phyloP scores from a whole-genome alignment of 2,329 filamentous ascomycete species.

The Mycosphaerella sp. region DNA sequence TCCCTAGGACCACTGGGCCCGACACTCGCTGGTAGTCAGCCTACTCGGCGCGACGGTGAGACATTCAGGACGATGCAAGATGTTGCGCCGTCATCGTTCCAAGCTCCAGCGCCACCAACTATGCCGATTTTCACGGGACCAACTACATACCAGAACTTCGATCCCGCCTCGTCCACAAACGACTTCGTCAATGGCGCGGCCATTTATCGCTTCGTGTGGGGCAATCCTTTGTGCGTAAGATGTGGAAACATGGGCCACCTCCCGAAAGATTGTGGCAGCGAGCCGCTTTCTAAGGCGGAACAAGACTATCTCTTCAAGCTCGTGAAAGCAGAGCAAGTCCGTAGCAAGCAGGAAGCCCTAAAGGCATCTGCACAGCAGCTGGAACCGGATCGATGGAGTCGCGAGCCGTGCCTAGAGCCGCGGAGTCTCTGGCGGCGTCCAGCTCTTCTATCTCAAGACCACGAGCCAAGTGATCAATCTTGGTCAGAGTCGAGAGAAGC shows the following conservation, averaged over 20 bases:
- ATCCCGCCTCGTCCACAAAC: conserved; percentile 13
- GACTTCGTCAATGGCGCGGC: conserved; percentile 18
- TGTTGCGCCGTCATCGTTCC: not conserved
- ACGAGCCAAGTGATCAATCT: too few species aligned
- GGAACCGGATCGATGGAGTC: not conserved
- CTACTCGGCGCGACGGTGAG: too few species aligned
- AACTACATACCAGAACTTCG: conserved; percentile 1
- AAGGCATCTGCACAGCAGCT: not conserved
- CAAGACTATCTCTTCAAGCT: conserved; percentile 14
- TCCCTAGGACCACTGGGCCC: too few species aligned
- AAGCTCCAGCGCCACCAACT: not conserved
- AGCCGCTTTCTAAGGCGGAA: conserved; percentile 9
- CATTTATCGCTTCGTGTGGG: conserved; percentile 19
- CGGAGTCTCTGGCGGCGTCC: not conserved
- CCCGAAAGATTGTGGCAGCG: conserved; percentile 9
- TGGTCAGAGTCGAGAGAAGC: not conserved
- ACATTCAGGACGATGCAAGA: not conserved
- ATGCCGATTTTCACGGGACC: not conserved
- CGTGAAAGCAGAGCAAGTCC: conserved; percentile 13
- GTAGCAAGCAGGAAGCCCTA: conserved; percentile 14
- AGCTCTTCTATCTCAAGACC: not conserved
- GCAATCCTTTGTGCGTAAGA: conserved; percentile 19
- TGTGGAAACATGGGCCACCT: conserved; percentile 20
- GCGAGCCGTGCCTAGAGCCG: not conserved
- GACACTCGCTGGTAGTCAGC: too few species aligned